phyloP scores from a whole-genome alignment of 2,329 filamentous ascomycete genomes.

The Diaporthe sp. region DNA sequence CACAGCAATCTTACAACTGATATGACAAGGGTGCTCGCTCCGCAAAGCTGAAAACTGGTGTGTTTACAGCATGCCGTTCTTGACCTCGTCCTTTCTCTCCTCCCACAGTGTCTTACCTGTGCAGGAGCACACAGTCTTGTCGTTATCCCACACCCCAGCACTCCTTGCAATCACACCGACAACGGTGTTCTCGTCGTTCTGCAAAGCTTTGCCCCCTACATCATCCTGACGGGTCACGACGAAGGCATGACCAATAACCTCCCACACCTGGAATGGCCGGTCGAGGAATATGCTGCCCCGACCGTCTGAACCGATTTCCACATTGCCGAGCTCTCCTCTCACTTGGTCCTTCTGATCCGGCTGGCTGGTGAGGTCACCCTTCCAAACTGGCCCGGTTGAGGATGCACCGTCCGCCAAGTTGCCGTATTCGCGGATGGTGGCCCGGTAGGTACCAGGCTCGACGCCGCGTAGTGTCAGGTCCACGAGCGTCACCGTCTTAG shows the following conservation, averaged over 20 bases:
- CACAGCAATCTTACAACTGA: conserved; percentile 4
- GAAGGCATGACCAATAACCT: conserved; percentile 94
- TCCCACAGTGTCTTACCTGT: conserved; percentile 99
- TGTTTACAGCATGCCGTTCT: conserved; percentile 87
- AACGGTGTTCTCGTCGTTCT: conserved; percentile 86
- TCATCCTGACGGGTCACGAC: conserved; percentile 80
- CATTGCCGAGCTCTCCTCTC: conserved; percentile 78
- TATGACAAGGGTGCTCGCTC: too few relatives aligned
- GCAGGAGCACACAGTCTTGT: conserved; percentile 98
- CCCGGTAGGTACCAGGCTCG: conserved; percentile 83
- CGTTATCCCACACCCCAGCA: conserved; percentile 98
- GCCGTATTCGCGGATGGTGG: conserved; percentile 87
- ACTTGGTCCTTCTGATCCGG: conserved; percentile 61
- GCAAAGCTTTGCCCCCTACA: conserved; percentile 67
- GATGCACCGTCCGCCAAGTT: conserved; percentile 88
- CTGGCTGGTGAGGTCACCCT: conserved; percentile 54
- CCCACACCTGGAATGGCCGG: conserved; percentile 89
- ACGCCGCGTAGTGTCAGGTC: conserved; percentile 91
- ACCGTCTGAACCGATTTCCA: conserved; percentile 83
- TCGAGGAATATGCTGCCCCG: conserved; percentile 86
- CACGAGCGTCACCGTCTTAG: conserved; percentile 81
- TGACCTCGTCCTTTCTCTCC: conserved; percentile 90
- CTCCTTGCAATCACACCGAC: conserved; percentile 95
- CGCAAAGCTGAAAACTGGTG: neutral
- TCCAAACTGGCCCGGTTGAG: conserved; percentile 89